Evolutionary conservation across 306 rosid species (phyloP).

Genomic region (Acacia crassicarpa): DNA sequence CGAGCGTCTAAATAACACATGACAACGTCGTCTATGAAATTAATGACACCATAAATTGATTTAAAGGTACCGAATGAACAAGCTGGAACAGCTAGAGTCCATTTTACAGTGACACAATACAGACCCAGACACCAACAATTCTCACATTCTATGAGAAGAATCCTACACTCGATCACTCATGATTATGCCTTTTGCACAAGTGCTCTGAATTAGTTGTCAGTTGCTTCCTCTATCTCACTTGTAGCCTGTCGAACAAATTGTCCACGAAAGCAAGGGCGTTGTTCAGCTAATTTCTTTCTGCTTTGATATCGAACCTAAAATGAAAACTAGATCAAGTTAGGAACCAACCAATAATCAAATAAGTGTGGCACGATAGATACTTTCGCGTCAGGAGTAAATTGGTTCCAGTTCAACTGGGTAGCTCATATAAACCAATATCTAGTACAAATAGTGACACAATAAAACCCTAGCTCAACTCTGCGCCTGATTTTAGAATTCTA

Average conservation of each 20-base stretch:
- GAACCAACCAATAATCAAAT: not conserved
- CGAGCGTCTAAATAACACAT: slow-evolving; percentile 25
- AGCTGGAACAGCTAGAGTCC: slow-evolving; percentile 21
- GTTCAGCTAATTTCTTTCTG: slow-evolving; percentile 74
- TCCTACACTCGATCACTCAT: slow-evolving; percentile 24
- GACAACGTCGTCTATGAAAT: not conserved
- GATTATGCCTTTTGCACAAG: not conserved
- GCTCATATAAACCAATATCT: not conserved
- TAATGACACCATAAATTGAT: slow-evolving; percentile 23
- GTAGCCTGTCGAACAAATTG: slow-evolving; percentile 69
- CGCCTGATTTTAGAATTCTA: not conserved
- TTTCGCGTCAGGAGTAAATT: not conserved
- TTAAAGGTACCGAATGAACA: slow-evolving; percentile 28
- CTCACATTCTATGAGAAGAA: slow-evolving; percentile 19
- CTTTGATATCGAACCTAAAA: slow-evolving; percentile 74
- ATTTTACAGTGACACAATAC: slow-evolving; percentile 30
- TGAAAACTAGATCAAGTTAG: slow-evolving; percentile 29
- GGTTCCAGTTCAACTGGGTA: not conserved
- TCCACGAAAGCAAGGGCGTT: slow-evolving; percentile 67
- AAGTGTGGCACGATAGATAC: not conserved
- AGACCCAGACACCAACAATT: slow-evolving; percentile 8
- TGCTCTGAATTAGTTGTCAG: slow-evolving; percentile 51
- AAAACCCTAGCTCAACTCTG: not conserved
- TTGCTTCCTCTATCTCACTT: slow-evolving; percentile 49
- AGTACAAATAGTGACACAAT: not conserved